Conservation (phyloP, 2,329 filamentous ascomycete genomes). For the Colletotrichum paranaense region DNA sequence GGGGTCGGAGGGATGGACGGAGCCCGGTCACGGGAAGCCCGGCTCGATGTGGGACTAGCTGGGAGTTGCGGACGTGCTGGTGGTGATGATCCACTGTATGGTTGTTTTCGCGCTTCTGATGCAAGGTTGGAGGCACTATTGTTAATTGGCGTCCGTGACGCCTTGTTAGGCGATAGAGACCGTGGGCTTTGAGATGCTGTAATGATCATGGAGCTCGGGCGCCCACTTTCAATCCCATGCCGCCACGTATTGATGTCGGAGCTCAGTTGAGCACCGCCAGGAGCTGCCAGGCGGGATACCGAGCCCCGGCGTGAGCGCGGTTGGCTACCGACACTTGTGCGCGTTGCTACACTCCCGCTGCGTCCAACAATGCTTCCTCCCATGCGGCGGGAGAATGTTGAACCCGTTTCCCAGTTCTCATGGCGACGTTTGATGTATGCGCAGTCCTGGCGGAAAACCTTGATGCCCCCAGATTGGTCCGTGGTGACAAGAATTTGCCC, state of each 20-base stretch:
- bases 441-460: conserved; percentile 95
- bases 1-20: conserved; percentile 61
- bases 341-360: conserved; percentile 66
- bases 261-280: conserved; percentile 46
- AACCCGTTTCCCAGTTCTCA: conserved; percentile 82
- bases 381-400: conserved; percentile 78
- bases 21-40: conserved; percentile 37
- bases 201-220: conserved; percentile 49
- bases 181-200: conserved; percentile 61
- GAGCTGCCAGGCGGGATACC: conserved; percentile 50
- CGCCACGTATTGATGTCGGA: conserved; percentile 92
- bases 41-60: conserved; percentile 54
- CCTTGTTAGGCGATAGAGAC: conserved; percentile 66
- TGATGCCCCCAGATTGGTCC: conserved; percentile 88
- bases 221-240: conserved; percentile 67
- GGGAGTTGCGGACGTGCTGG: conserved; percentile 39
- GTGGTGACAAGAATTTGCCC: conserved; percentile 95
- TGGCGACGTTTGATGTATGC: conserved; percentile 82
- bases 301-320: conserved; percentile 65
- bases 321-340: conserved; percentile 61
- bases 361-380: conserved; percentile 66
- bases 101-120: conserved; percentile 58
- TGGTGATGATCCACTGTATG: conserved; percentile 49
- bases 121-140: conserved; percentile 52
- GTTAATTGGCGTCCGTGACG: conserved; percentile 48